Conservation (phyloP, 805 yeast genomes). For the Candida stauntonica region DNA sequence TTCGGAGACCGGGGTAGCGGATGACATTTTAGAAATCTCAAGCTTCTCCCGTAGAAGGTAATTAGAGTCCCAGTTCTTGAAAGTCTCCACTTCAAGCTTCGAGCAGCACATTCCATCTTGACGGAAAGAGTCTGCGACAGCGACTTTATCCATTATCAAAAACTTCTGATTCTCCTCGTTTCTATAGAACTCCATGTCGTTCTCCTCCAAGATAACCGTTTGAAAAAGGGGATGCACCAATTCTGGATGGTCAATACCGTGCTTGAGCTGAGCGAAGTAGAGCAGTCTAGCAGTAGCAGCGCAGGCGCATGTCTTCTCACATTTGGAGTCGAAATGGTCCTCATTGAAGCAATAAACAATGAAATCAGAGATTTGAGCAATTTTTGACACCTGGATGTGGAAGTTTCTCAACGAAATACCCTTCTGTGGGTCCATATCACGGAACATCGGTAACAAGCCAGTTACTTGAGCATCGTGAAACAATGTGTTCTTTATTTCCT, state of each 20-base stretch:
- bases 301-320: slow-evolving; percentile 32
- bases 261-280: slow-evolving; percentile 38
- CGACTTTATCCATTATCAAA: slow-evolving; percentile 26
- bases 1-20: slow-evolving; percentile 55
- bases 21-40: slow-evolving; percentile 81
- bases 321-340: slow-evolving; percentile 28
- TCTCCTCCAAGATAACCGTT: slow-evolving; percentile 21
- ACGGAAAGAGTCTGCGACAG: slow-evolving; percentile 13
- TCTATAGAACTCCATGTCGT: slow-evolving; percentile 13
- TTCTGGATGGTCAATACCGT: slow-evolving; percentile 26
- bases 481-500: slow-evolving; percentile 15
- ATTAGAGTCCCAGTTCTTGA: slow-evolving; percentile 64
- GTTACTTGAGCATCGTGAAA: slow-evolving; percentile 28
- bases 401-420: slow-evolving; percentile 82
- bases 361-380: slow-evolving; percentile 69
- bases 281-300: slow-evolving; percentile 36
- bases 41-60: slow-evolving; percentile 68
- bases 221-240: slow-evolving; percentile 22
- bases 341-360: slow-evolving; percentile 65
- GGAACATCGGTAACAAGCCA: slow-evolving; percentile 46
- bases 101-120: slow-evolving; percentile 27
- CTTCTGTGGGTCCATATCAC: slow-evolving; percentile 58
- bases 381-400: slow-evolving; percentile 79
- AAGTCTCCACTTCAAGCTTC: slow-evolving; percentile 36
- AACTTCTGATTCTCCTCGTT: slow-evolving; percentile 9